phyloP scores from a whole-genome alignment of 805 yeast species.

The Lachancea nothofagi region DNA sequence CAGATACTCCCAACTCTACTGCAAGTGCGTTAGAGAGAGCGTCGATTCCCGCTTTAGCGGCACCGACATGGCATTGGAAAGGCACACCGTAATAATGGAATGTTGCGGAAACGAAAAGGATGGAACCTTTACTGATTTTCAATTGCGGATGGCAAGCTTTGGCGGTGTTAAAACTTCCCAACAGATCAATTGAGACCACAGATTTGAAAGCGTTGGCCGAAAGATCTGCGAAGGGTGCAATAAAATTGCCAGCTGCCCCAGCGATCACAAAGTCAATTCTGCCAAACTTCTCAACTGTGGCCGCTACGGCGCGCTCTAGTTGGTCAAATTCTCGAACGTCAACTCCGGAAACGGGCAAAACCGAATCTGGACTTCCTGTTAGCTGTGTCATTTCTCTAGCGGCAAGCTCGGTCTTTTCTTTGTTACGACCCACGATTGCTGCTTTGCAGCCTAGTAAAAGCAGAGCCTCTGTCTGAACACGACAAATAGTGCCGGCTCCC shows the following conservation, averaged over 20 bases:
- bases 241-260: constrained; percentile 95
- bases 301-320: constrained; percentile 57
- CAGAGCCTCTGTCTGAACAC: constrained; percentile 83
- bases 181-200: constrained; percentile 77
- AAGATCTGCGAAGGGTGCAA: constrained; percentile 70
- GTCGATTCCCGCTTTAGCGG: constrained; percentile 95
- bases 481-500: constrained; percentile 94
- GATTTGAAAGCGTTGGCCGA: constrained; percentile 84
- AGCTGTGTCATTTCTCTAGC: constrained; percentile 60
- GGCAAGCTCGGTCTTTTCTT: constrained; percentile 56
- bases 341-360: constrained; percentile 61
- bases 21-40: constrained; percentile 80
- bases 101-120: constrained; percentile 81
- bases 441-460: constrained; percentile 82
- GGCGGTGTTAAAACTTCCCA: constrained; percentile 85
- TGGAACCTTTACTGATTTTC: constrained; percentile 58
- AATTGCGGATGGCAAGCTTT: constrained; percentile 74
- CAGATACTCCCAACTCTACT: constrained; percentile 87
- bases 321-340: constrained; percentile 72
- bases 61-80: constrained; percentile 83
- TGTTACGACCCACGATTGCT: constrained; percentile 75
- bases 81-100: constrained; percentile 87
- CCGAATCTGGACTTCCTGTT: constrained; percentile 38
- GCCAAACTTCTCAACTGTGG: constrained; percentile 65
- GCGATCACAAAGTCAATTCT: constrained; percentile 82